Evolutionary conservation across 257 asterid species (phyloP).

Genomic region (Coffea canephora): DNA sequence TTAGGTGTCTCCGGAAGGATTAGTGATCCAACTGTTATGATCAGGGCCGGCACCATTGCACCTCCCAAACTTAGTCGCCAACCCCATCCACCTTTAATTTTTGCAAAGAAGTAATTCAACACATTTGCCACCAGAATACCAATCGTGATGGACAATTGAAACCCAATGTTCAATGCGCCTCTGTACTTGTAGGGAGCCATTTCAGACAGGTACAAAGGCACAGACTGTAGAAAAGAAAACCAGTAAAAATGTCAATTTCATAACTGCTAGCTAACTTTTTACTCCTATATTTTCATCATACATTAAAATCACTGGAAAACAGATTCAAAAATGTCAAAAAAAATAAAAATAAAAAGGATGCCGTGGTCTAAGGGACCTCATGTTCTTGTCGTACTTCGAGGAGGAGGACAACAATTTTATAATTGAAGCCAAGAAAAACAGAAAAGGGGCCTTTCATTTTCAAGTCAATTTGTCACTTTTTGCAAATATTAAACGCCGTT

Average conservation of each 20-base stretch:
- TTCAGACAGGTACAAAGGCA: conserved; percentile 62
- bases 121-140: conserved; percentile 52
- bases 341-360: neutral
- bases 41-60: conserved; percentile 76
- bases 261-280: neutral
- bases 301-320: neutral
- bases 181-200: conserved; percentile 67
- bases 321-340: neutral
- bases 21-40: conserved; percentile 63
- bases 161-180: conserved; percentile 59
- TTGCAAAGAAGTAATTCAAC: conserved; percentile 50
- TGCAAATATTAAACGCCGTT: conserved; percentile 29
- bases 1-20: conserved; percentile 86
- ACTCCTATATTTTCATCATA: neutral
- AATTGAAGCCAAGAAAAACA: neutral
- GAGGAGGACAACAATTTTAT: neutral
- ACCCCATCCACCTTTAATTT: conserved; percentile 57
- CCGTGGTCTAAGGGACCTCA: conserved; percentile 16
- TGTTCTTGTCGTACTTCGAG: conserved; percentile 3
- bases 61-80: conserved; percentile 88
- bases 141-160: conserved; percentile 50
- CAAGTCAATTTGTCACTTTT: conserved; percentile 27
- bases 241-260: neutral
- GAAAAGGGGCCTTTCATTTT: conserved; percentile 16
- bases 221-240: conserved; percentile 41